Evolutionary conservation across 1,284 basidiomycete species (phyloP), one percentile per base, ranked within the genome.

Genomic region (Mycosarcoma mackinlayi): DNA sequence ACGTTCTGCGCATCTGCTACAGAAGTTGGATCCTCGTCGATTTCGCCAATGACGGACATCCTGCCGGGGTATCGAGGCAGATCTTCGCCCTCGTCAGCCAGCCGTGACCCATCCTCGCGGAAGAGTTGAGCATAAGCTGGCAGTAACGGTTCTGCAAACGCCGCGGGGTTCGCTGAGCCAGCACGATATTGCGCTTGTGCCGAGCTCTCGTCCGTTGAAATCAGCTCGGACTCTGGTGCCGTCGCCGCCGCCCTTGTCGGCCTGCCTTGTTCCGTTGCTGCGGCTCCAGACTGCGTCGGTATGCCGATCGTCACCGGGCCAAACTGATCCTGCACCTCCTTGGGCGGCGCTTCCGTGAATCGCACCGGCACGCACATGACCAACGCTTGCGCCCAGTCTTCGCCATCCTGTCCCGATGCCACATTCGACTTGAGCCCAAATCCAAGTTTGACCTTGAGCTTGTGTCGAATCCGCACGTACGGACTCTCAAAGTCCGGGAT

Each of bases 51-150:
- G 19, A 72, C 69, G 33, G 69, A 67, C 63, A 72, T 72, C 19
- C 67, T 62, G 10, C 74, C 76, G 0, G 78, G 78, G 41, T 81
- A 82, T 21, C 70, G 70, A n/a, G 80, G 80, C 28, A 82, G 64
- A 37, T 79, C 77, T 31, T 82, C 80, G 9, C 75, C 75, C 23
- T 81, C 79, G 39, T 82, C 80, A 4, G 73, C 79, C 34, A 82
- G 64, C 6, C 80, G 66, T 21, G 80, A 81, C 34, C 80, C 80
- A 23, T 82, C 80, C 42, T 81, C 80, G 14, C 79, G 66, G 71
- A 82, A 82, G 6, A 82, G 65, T 49, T 82, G 80, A 13, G 78
- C 74, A 51, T 82, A 82, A 0, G 79, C 79, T 11, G 80, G 80
- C 35, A 82, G 58, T 28, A 79, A 48, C 16, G 78, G 75, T 39